Evolutionary conservation across 108 stramenopile genomes (phyloP), one percentile per base, ranked within the genome.

Genomic region (Stephanodiscus minutulus): DNA sequence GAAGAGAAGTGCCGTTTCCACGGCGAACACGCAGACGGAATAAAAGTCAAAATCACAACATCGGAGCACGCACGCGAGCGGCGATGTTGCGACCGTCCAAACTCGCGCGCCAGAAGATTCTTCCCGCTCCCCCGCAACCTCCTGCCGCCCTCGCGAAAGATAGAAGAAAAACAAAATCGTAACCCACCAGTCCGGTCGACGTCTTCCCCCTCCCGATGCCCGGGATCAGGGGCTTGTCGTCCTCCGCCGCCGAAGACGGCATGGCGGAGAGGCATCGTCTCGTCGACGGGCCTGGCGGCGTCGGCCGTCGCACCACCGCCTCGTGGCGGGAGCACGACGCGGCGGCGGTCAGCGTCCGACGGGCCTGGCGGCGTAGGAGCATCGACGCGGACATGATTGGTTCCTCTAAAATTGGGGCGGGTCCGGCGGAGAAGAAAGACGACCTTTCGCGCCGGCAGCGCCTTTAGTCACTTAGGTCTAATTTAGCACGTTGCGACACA

Each of bases 181-280:
- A 33, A 86, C 91, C 76, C 76, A 96, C 95, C 67, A 92, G 82
- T 68, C 95, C 95, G 41, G 95, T 96, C 24, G 91, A 89, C 27
- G 95, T 96, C 82, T 96, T 96, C 43, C 89, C 90, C 73, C 74
- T 83, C 29, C 91, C 91, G 63, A 89, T 77, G 25, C 94, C 94
- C 22, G 91, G 91, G 41, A 86, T 79, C 24, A 82, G 50, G 15
- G 78, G 74, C 65, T 77, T 66, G 28, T 81, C 80, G 29, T 70
- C 61, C 17, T 20, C 17, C 18, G 50, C 50, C 50, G 3, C 50
- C 29, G 55, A 22, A n/a, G 47, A 56, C 46, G 70, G 70, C 36
- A 39, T 41, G 17, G 79, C 64, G 27, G 73, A 74, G 54, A 74
- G 66, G 68, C 29, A 65, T 35, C 73, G 43, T 17, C 37, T 54